Evolutionary conservation across 257 asterid genomes (phyloP), one percentile per base, ranked within the genome.

Genomic region (Vinca minor): DNA sequence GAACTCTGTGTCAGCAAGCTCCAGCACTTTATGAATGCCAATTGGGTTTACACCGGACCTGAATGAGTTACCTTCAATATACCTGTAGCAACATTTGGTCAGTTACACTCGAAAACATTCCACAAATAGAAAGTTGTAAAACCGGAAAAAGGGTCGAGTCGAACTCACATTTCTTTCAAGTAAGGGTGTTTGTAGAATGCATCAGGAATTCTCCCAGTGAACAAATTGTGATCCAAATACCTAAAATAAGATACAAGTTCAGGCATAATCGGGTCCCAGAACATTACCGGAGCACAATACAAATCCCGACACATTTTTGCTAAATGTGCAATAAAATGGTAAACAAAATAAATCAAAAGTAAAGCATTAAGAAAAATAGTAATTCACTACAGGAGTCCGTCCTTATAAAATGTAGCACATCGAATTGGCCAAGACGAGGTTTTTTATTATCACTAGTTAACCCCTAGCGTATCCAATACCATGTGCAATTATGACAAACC

Each of bases 181-280:
- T 84, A 89, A 69, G 95, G 92, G 73, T 89, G 99, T 77, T 84
- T 93, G 85, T 89, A 93, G 82, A 93, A 89, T 75, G 92, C 88
- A 72, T 93, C 97, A 11, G 99, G 97, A 31, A 89, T 87, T 69
- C 97, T 83, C 54, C 97, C 99, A 4, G 97, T 70, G 75, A 93
- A 89, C 47, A 89, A 95, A 80, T 93, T 93, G 79, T 93, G 97
- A 73, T 89, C 99, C 81, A 93, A 76, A 85, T 93, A 93, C 87
- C 99, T 93, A 83, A 73, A 71, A 71, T 61, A 29, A 15, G 46
- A 46, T 18, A 46, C 5, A n/a, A n/a, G n/a, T 44, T 28, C 50
- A 67, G 53, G 29, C 31, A 8, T 39, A 3, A 63, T 21, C n/a
- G 3, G 4, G n/a, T 20, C 14, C 17, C 41, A 54, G 4, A 38